Evolutionary conservation across 257 asterid genomes (phyloP).

Genomic region (Verbena officinalis): DNA sequence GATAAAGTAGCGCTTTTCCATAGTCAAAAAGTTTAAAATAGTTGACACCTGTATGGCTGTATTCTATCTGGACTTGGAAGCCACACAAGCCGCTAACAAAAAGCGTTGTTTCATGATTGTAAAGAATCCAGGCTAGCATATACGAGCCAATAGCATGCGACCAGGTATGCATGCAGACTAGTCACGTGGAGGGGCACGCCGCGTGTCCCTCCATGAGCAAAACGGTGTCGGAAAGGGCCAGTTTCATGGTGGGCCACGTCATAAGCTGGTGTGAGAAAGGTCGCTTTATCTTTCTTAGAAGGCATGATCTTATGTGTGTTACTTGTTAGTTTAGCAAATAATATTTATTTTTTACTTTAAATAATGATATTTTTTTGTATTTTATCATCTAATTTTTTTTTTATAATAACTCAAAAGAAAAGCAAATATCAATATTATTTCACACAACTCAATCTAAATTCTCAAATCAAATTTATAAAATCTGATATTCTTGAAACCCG

Average conservation of each 20-base stretch:
- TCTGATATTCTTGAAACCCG: no score
- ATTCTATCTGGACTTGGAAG: slow-evolving; percentile 12
- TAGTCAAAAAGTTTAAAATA: not conserved
- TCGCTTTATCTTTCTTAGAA: not conserved
- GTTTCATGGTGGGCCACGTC: slow-evolving; percentile 32
- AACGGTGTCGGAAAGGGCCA: slow-evolving; percentile 23
- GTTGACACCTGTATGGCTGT: slow-evolving; percentile 22
- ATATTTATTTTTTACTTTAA: no score
- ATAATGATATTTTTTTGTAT: no score
- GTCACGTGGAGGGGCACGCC: not conserved
- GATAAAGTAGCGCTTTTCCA: no score
- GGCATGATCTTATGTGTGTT: no score
- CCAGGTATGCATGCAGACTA: not conserved
- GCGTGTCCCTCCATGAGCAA: not conserved
- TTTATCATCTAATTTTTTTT: no score
- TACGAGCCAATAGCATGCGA: slow-evolving; percentile 19
- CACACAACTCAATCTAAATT: no score
- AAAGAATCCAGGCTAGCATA: not conserved
- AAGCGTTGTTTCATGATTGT: not conserved
- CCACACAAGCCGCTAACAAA: slow-evolving; percentile 26
- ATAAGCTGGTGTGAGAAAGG: slow-evolving; percentile 18
- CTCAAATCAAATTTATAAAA: no score
- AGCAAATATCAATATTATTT: no score
- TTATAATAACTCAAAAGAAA: no score
- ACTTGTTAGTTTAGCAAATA: no score